Evolutionary conservation across 2,329 filamentous ascomycete genomes (phyloP), one percentile per base, ranked within the genome.

Genomic region (Colletotrichum kahawae): DNA sequence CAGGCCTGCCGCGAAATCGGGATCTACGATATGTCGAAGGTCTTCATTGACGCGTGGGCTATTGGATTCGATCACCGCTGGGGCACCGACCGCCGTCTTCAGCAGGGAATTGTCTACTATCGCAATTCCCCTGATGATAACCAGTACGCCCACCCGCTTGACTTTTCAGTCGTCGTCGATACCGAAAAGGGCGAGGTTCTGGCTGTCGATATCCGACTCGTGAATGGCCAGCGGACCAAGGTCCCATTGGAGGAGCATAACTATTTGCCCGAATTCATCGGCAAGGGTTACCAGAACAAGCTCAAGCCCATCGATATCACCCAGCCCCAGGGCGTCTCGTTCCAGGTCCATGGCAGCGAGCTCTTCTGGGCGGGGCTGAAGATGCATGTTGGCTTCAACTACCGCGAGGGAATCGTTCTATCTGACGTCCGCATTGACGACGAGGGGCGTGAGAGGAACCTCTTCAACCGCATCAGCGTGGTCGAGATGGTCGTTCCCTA

Each of bases 21-120:
- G 24, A 95, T 96, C 77, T 88, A 92, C 78, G 93, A 96, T 79
- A 96, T 96, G 94, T 86, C 94, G 83, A 95, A 95, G 84, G 93
- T 96, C 48, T 96, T 94, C 84, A 93, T 94, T 82, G 94, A 96
- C 82, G 94, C 93, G 54, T 96, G 94, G 94, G 95, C 94, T 2
- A 95, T 96, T 83, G 94, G 94, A 34, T 94, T 94, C 77, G 94
- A 96, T 79, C 91, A 94, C 81, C 92, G 94, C 62, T 96, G 95
- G 83, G 94, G 94, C 66, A 94, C 87, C 69, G 87, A 88, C 68
- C 88, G 94, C 48, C 90, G 94, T 73, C 89, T 96, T 10, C 94
- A 96, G 84, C 94, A 96, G 85, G 94, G 93, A 13, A 86, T 96
- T 33, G 95, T 95, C 89, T 96, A 96, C 85, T 96, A 95, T 81